A percentile compares a stretch with the other conserved stretches of the same genome.
These are phyloP conservation scores for Lentinula novae-zelandiae DNA, from an alignment of 1,284 basidiomycete genomes.

Conservation along the genomic window DNA sequence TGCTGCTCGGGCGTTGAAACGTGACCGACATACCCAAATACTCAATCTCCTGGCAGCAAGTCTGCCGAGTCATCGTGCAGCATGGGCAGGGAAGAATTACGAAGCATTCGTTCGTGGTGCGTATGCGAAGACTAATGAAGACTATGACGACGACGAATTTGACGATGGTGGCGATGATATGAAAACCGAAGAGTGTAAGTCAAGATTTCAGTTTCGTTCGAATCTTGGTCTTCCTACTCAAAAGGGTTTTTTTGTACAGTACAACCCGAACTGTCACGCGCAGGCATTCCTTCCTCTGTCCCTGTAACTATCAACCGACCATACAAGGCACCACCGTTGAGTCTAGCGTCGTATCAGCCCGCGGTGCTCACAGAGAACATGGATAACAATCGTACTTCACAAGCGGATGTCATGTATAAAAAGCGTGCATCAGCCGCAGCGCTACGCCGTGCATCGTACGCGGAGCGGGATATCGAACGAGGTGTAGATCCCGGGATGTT, in stretches of 20 bases:
- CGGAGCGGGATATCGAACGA: conserved; percentile 60
- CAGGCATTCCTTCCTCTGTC: conserved; percentile 46
- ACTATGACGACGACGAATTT: conserved; percentile 21
- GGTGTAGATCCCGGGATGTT: conserved; percentile 64
- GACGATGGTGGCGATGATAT: conserved; percentile 33
- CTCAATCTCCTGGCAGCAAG: conserved; percentile 60
- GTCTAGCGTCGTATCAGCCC: conserved; percentile 52
- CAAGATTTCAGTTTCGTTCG: conserved; percentile 12
- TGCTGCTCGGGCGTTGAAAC: not conserved
- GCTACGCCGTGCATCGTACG: conserved; percentile 57
- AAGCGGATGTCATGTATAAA: conserved; percentile 17
- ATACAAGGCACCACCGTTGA: conserved; percentile 27
- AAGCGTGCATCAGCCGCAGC: conserved; percentile 36
- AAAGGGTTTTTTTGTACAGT: not conserved
- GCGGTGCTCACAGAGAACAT: conserved; percentile 31
- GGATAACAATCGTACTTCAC: conserved; percentile 11
- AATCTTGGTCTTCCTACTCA: not conserved
- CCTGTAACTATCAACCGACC: conserved; percentile 54
- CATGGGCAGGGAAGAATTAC: conserved; percentile 59
- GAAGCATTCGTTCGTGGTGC: conserved; percentile 51
- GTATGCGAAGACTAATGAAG: conserved; percentile 19
- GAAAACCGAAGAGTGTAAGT: conserved; percentile 41
- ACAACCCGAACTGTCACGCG: conserved; percentile 12
- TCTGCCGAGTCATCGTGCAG: conserved; percentile 65
- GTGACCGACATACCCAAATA: conserved; percentile 47